Conservation (phyloP, 2,329 filamentous ascomycete genomes). For the Ophiognomonia clavigignenti-juglandacearum region DNA sequence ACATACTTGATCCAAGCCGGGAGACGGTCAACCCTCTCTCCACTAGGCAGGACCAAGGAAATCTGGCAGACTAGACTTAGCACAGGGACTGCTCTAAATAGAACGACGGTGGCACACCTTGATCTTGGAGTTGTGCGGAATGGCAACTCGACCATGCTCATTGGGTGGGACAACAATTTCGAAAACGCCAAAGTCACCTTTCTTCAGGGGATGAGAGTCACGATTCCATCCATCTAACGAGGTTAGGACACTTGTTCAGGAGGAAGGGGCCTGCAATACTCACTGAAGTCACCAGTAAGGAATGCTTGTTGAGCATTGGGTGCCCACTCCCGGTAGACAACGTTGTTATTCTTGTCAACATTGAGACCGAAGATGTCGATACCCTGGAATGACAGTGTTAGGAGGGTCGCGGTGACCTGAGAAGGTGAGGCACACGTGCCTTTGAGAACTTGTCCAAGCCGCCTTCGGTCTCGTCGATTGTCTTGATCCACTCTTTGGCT, state of each 20-base stretch:
- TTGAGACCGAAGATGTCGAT: constrained; percentile 84
- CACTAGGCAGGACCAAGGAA: constrained; percentile 72
- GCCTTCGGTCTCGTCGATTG: constrained; percentile 77
- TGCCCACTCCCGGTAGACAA: constrained; percentile 93
- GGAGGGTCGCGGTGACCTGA: constrained; percentile 3
- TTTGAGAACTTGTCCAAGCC: constrained; percentile 88
- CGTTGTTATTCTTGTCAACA: constrained; percentile 74
- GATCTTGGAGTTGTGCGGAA: constrained; percentile 90
- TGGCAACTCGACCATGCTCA: constrained; percentile 65
- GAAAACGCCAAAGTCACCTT: constrained; percentile 80
- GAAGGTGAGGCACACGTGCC: constrained; percentile 39
- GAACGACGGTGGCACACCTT: constrained; percentile 58
- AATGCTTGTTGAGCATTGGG: constrained; percentile 81
- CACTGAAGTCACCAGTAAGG: constrained; percentile 93
- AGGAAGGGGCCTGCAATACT: constrained; percentile 23
- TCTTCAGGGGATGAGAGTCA: constrained; percentile 80
- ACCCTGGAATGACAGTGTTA: constrained; percentile 50
- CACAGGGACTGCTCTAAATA: not conserved
- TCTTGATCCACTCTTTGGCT: constrained; percentile 81
- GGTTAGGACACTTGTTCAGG: constrained; percentile 23
- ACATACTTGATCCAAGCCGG: constrained; percentile 98
- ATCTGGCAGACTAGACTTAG: constrained; percentile 49
- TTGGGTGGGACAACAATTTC: constrained; percentile 72
- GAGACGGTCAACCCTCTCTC: constrained; percentile 79
- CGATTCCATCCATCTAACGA: constrained; percentile 76